phyloP scores from a whole-genome alignment of 305 asterid genomes.

The Ruellia speciosa region DNA sequence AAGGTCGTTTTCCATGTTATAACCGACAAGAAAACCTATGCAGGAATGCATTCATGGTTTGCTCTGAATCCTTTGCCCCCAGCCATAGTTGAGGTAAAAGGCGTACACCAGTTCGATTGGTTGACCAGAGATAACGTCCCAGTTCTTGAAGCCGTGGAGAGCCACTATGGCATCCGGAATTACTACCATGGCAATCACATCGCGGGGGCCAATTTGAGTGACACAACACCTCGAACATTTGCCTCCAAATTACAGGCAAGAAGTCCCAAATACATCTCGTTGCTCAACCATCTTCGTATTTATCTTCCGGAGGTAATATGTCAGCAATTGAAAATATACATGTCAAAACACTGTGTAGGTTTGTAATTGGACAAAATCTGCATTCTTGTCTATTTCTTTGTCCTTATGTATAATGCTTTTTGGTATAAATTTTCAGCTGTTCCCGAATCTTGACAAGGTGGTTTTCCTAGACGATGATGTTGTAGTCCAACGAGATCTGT shows the following conservation, averaged over 20 bases:
- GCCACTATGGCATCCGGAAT: conserved; percentile 70
- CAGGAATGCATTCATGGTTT: conserved; percentile 99
- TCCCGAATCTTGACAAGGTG: conserved; percentile 90
- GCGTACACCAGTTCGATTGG: conserved; percentile 99
- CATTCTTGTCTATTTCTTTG: too few relatives aligned
- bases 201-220: conserved; percentile 84
- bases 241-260: conserved; percentile 97
- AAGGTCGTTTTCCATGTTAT: conserved; percentile 94
- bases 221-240: conserved; percentile 78
- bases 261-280: conserved; percentile 88
- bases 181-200: conserved; percentile 97
- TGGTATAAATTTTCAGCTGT: conserved; percentile 51
- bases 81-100: conserved; percentile 92
- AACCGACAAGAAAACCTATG: conserved; percentile 98
- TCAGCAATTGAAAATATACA: not conserved
- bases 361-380: too few relatives aligned
- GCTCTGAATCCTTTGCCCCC: conserved; percentile 81
- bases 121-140: conserved; percentile 94
- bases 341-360: too few relatives aligned
- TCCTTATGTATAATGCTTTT: too few relatives aligned
- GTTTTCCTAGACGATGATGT: conserved; percentile 97
- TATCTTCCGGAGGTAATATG: conserved; percentile 91
- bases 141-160: conserved; percentile 97
- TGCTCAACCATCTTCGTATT: conserved; percentile 97
- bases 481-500: conserved; percentile 82